Base-by-base conservation (phyloP, 164 flowering plant species). In the Vitis rupestris region DNA sequence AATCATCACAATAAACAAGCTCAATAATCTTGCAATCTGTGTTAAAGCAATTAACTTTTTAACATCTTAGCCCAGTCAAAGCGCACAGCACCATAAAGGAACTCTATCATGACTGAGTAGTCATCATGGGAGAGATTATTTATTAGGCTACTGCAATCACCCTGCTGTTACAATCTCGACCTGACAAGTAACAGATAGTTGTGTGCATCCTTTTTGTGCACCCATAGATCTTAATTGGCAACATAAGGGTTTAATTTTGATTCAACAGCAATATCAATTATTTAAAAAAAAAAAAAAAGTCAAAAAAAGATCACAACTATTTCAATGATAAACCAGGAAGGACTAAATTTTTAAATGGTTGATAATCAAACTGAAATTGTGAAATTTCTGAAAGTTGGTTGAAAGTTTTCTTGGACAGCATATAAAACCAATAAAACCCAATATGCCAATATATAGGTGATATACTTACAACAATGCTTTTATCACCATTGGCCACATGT, bases 381-480 rank as follows among this genome's bases (percentile, higher is more conserved):
- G 59, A 57, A 57, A 57, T 57, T 57, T 16, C 59, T 57, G 59
- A 57, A 17, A 13, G 14, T 53, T 0, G 27, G 27, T 23, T 23
- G 27, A 23, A 23, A 23, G 27, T 23, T 23, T 23, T 23, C 27
- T 23, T 23, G 27, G 27, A 23, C 27, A 23, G n/a, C 14, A 37
- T 37, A 37, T 2, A 37, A 37, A 37, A 3, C 4, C 44, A 37
- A 37, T 37, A 37, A 37, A 37, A 37, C 44, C 44, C 44, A 37
- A 6, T 37, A 37, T 37, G 7, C 44, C 44, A 37, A 37, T 37
- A 37, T 37, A 3, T 37, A 6, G 44, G 7, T 37, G 44, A 37
- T 37, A 6, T 37, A 74, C 96, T 84, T 68, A 95, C 99, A 54
- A 87, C 70, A 70, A 96, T 86, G 79, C 97, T 82, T 58, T 74